Evolutionary conservation across 1,284 basidiomycete genomes (phyloP).

Genomic region (Trichosporon faecale): DNA sequence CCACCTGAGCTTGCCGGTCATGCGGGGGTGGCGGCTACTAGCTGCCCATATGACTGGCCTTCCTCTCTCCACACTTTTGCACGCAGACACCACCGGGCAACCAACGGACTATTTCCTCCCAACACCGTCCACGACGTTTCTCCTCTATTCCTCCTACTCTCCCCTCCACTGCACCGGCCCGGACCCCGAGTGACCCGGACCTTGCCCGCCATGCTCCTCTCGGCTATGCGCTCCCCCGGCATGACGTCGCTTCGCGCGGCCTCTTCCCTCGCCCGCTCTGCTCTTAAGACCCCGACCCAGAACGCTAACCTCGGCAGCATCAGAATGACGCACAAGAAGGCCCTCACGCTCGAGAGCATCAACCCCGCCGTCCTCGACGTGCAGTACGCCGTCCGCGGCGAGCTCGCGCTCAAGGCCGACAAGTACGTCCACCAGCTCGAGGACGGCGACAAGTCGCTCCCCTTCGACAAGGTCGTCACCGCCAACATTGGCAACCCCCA

Average conservation of each 20-base stretch:
- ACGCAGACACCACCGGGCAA: too few relatives aligned
- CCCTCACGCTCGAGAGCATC: conserved; percentile 48
- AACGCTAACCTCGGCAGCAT: neutral
- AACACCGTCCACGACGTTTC: neutral
- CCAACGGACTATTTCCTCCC: neutral
- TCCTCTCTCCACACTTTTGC: neutral
- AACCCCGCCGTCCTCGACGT: conserved; percentile 85
- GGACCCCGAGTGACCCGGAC: neutral
- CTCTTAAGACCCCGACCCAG: neutral
- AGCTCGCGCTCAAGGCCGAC: conserved; percentile 92
- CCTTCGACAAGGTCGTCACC: conserved; percentile 84
- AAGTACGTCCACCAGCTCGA: conserved; percentile 69
- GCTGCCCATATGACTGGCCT: neutral
- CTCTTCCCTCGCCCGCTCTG: neutral
- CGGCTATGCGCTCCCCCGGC: too few relatives aligned
- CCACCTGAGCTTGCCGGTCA: neutral
- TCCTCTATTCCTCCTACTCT: neutral
- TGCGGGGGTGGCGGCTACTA: neutral
- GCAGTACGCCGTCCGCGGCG: conserved; percentile 95
- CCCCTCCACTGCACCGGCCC: neutral
- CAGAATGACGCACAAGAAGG: conserved; percentile 25
- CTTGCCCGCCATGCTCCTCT: neutral
- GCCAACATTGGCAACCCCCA: conserved; percentile 99
- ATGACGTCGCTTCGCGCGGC: neutral
- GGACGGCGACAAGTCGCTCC: conserved; percentile 58